Evolutionary conservation across 331 rosid genomes (phyloP).

Genomic region (Spiraea crenata): DNA sequence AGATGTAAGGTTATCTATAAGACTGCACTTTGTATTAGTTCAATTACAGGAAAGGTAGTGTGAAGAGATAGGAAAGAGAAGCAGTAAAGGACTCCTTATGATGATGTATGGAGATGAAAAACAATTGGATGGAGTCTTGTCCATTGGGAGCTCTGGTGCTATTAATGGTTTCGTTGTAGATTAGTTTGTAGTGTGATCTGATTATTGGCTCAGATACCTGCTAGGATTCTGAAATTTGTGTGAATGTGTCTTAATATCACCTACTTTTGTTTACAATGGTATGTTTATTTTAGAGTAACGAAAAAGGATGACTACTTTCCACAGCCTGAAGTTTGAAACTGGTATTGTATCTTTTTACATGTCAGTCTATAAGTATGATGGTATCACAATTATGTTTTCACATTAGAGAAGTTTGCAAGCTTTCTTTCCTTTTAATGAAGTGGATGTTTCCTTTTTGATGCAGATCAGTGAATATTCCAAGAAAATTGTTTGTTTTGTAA

Average conservation of each 20-base stretch:
- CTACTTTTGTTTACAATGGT: neutral
- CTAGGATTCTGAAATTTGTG: neutral
- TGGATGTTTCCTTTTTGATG: constrained; percentile 23
- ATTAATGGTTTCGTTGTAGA: neutral
- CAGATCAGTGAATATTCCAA: constrained; percentile 92
- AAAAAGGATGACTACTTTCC: neutral
- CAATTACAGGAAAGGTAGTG: neutral
- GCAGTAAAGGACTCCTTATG: neutral
- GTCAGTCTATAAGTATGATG: neutral
- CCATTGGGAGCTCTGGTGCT: neutral
- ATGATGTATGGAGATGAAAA: neutral
- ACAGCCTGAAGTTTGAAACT: neutral
- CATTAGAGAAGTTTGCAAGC: neutral
- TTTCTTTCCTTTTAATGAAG: constrained; percentile 19
- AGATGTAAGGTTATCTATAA: neutral
- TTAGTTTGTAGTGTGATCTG: neutral
- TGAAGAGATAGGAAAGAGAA: neutral
- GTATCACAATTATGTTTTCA: neutral
- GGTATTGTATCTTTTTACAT: neutral
- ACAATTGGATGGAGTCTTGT: neutral
- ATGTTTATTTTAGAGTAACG: neutral
- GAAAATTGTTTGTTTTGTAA: constrained; percentile 82
- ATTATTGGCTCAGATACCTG: neutral
- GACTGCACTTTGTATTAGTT: neutral
- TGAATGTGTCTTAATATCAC: neutral